These are phyloP conservation scores for Lachancea kluyveri DNA, from an alignment of 805 yeast genomes.

Conservation along the genomic window DNA sequence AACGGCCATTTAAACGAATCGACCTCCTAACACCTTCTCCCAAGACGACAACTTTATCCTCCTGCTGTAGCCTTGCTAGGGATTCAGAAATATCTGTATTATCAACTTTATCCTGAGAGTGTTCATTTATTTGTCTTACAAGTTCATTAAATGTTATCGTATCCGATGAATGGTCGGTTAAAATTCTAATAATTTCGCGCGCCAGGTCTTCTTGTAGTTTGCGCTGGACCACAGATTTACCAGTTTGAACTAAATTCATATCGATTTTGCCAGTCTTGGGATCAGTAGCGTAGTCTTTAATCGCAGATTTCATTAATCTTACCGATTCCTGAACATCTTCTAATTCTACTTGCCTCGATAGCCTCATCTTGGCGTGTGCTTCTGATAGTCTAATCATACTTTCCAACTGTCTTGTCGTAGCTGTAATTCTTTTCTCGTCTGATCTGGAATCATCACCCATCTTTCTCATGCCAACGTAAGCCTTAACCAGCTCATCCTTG, in stretches of 20 bases:
- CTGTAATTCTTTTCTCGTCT: slow-evolving; percentile 88
- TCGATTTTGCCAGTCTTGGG: slow-evolving; percentile 95
- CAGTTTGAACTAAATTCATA: slow-evolving; percentile 96
- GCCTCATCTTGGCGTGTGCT: slow-evolving; percentile 96
- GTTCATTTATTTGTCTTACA: slow-evolving; percentile 55
- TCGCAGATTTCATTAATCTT: slow-evolving; percentile 84
- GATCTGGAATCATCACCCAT: slow-evolving; percentile 87
- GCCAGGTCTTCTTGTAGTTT: slow-evolving; percentile 66
- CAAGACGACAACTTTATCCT: slow-evolving; percentile 57
- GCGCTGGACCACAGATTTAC: slow-evolving; percentile 84
- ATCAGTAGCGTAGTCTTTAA: slow-evolving; percentile 97
- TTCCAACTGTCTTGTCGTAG: slow-evolving; percentile 95
- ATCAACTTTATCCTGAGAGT: slow-evolving; percentile 54
- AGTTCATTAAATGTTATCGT: slow-evolving; percentile 55
- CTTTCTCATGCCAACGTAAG: slow-evolving; percentile 90
- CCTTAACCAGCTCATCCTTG: slow-evolving; percentile 74
- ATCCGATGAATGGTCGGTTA: slow-evolving; percentile 44
- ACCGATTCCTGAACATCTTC: slow-evolving; percentile 91
- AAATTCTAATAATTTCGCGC: slow-evolving; percentile 48
- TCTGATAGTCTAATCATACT: slow-evolving; percentile 91
- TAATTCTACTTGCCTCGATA: slow-evolving; percentile 62
- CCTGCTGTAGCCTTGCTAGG: slow-evolving; percentile 60
- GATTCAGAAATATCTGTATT: slow-evolving; percentile 64
- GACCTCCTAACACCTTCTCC: slow-evolving; percentile 72
- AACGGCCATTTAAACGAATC: slow-evolving; percentile 35